phyloP scores from a whole-genome alignment of 169 alveolate genomes.

The Plasmodium relictum region DNA sequence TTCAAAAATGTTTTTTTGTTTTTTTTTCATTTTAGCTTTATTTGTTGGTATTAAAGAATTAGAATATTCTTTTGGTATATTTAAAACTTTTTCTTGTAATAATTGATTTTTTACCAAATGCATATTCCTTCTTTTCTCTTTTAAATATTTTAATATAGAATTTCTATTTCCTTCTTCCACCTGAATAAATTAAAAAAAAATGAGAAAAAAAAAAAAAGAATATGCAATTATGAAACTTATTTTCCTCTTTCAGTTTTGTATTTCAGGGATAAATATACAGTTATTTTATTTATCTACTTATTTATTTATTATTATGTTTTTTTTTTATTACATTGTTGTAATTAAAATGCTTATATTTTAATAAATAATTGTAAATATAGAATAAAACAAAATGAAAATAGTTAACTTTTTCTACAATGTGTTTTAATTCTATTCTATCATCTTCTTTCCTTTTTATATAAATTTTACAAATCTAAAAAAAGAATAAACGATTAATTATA shows the following conservation, averaged over 20 bases:
- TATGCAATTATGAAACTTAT: too few relatives aligned
- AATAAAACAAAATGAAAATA: conserved; percentile 43
- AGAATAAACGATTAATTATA: background rate
- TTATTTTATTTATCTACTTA: background rate
- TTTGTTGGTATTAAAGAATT: conserved; percentile 52
- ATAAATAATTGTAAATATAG: conserved; percentile 35
- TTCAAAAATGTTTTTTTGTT: conserved; percentile 48
- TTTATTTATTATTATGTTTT: background rate
- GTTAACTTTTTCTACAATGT: conserved; percentile 40
- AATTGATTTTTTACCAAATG: conserved; percentile 28
- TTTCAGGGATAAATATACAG: background rate
- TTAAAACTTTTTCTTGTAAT: conserved; percentile 54
- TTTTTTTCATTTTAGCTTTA: conserved; percentile 69
- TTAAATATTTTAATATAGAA: conserved; percentile 20
- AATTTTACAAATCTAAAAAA: conserved; percentile 30
- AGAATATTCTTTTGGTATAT: conserved; percentile 58
- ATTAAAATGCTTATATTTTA: conserved; percentile 52
- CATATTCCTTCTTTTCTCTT: conserved; percentile 34
- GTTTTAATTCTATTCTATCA: conserved; percentile 26
- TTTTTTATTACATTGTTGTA: conserved; percentile 36
- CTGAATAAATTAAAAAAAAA: background rate
- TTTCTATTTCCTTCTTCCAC: conserved; percentile 61
- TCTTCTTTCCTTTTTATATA: conserved; percentile 45
- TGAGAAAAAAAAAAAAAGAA: background rate
- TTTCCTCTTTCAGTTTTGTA: too few relatives aligned